These are phyloP conservation scores for Alternaria hordeiaustralica DNA, from an alignment of 2,329 filamentous ascomycete species.

Conservation along the genomic window DNA sequence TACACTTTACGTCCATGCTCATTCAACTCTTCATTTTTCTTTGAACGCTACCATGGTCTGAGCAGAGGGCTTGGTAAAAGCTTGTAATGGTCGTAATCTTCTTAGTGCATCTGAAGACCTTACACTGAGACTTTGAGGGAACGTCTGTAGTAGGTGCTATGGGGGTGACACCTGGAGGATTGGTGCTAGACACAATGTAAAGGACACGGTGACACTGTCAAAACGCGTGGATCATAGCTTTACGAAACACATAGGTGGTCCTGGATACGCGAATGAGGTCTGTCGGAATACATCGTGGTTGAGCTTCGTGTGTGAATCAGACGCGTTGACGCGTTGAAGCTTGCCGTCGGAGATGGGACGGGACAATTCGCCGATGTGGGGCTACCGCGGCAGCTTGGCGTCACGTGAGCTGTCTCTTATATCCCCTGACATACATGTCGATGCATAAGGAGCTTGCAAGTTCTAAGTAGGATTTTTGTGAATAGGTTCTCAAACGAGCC, in stretches of 20 bases:
- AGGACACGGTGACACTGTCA: background rate
- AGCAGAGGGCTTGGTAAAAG: background rate
- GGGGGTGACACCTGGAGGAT: background rate
- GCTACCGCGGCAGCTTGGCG: fast-evolving
- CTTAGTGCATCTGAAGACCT: background rate
- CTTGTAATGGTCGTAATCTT: background rate
- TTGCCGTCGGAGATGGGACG: background rate
- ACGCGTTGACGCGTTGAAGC: background rate
- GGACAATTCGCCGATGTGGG: background rate
- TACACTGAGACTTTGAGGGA: background rate
- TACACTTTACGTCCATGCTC: background rate
- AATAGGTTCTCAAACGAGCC: too few relatives aligned
- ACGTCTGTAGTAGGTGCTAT: background rate
- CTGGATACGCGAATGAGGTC: background rate
- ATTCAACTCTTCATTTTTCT: background rate
- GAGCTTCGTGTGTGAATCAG: background rate
- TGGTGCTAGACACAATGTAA: background rate
- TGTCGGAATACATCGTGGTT: background rate
- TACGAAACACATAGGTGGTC: background rate
- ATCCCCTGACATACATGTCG: fast-evolving
- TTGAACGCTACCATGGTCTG: background rate
- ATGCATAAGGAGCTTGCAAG: background rate
- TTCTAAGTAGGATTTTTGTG: too few relatives aligned
- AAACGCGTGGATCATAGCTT: background rate
- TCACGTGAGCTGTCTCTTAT: background rate